Percentiles rank a stretch among this genome's conserved stretches.
Conservation (phyloP, 2,329 filamentous ascomycete genomes). For the Thermothelomyces thermophilus region DNA sequence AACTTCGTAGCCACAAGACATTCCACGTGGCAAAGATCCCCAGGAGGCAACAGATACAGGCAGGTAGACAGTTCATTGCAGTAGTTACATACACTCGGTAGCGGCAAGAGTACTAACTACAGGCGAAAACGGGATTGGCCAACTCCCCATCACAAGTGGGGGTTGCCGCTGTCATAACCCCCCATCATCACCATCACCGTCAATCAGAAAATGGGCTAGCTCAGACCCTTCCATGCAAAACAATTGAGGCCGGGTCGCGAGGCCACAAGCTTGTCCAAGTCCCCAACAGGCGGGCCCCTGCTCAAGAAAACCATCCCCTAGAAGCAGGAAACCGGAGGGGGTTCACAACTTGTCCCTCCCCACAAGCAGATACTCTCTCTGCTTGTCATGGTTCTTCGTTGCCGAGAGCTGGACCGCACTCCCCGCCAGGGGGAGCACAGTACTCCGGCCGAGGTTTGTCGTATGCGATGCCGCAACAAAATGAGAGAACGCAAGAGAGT, state of each 20-base stretch:
- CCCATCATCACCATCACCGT: not conserved
- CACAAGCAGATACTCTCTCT: slow-evolving; percentile 1
- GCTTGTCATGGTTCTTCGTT: not conserved
- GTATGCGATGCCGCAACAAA: not conserved
- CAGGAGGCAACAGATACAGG: too few relatives aligned
- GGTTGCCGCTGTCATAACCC: slow-evolving; percentile 2
- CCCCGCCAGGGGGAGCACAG: slow-evolving; percentile 9
- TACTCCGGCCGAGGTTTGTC: slow-evolving; percentile 7
- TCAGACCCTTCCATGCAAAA: not conserved
- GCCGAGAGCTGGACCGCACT: slow-evolving; percentile 8
- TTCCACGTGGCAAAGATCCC: too few relatives aligned
- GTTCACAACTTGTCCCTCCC: not conserved
- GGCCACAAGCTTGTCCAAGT: not conserved
- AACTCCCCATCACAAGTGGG: not conserved
- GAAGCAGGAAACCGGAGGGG: not conserved
- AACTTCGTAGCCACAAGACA: too few relatives aligned
- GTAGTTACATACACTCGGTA: not conserved
- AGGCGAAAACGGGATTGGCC: not conserved
- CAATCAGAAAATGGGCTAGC: slow-evolving; percentile 5
- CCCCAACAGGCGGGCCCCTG: not conserved
- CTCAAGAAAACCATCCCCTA: not conserved
- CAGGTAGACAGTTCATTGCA: not conserved
- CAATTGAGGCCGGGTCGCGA: not conserved
- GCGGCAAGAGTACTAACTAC: slow-evolving; percentile 1
- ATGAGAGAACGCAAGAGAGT: slow-evolving; percentile 9